Evolutionary conservation across 169 alveolate genomes (phyloP), one percentile per base, ranked within the genome.

Genomic region (Perkinsus chesapeaki): DNA sequence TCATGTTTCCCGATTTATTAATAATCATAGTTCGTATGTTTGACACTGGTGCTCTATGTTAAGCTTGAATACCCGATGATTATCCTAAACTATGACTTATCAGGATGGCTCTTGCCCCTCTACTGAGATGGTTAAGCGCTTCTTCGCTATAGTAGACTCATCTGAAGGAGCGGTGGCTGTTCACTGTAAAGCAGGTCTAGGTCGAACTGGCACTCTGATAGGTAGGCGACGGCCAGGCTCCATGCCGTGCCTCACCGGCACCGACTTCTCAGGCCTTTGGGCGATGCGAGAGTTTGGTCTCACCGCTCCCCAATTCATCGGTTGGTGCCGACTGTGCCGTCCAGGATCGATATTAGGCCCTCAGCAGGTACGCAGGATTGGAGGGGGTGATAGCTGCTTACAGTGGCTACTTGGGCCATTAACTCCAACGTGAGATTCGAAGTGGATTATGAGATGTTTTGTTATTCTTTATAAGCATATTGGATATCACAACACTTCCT

Each of bases 341-440:
- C 98, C 99, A 36, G 99, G 99, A 34, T 96, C 98, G 92, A 96
- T 98, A 39, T 95, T 97, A 34, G 99, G 99, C 16, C 99, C 99
- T 27, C 96, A 98, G 93, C 96, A 98, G 92, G 82, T 60, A 43
- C 60, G 16, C 60, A 43, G 60, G 23, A 16, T 5, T 5, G 60
- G 16, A 43, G 60, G 60, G 60, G 60, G 5, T 43, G 60, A 43
- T n/a, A n/a, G n/a, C n/a, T n/a, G n/a, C n/a, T n/a, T n/a, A n/a
- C n/a, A n/a, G n/a, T n/a, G n/a, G n/a, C n/a, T n/a, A n/a, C n/a
- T n/a, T n/a, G n/a, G n/a, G n/a, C n/a, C n/a, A n/a, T n/a, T n/a
- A n/a, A n/a, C n/a, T n/a, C n/a, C n/a, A n/a, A n/a, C n/a, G n/a
- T n/a, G n/a, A n/a, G 60, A 43, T 43, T 16, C 60, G 60, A 43